Base-by-base conservation (phyloP, 129 eudicot genomes). In the Centella asiatica region DNA sequence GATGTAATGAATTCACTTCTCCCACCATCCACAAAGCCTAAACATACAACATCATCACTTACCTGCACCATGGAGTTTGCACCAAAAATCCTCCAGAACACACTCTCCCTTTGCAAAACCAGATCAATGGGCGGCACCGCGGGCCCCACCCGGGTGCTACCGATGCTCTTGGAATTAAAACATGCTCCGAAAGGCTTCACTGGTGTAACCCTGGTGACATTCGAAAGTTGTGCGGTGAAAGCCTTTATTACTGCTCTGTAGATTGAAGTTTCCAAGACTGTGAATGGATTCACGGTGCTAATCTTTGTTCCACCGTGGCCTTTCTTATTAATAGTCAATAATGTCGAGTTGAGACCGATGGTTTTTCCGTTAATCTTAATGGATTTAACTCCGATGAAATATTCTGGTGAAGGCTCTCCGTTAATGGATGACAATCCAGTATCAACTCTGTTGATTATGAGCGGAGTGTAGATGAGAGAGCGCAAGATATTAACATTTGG, bases 271-370 rank as follows among this genome's bases (percentile, higher is more conserved):
- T 77, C 68, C 64, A 81, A 31, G 2, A 73, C 69, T 0, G 86
- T 76, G 72, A 73, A 69, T 1, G 80, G 86, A 26, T 57, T 37
- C 12, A 60, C 62, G 0, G 83, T 76, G 50, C 82, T 76, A 22
- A 81, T 60, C 19, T 59, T 71, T 0, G 86, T 77, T 49, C 86
- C 86, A 37, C 82, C 80, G 5, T 58, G 4, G 28, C 81, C 82
- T 29, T 71, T 48, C 0, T 28, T 34, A 29, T 74, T 50, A 4
- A 77, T 69, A 0, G 77, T 68, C 62, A 81, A 37, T 58, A 77
- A 70, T 22, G 80, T n/a, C 25, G 58, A 29, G 47, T 73, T 62
- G 5, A 76, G 11, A 2, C 48, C n/a, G 0, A 80, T 78, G 26
- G 17, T 2, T 22, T 75, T 40, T 8, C 33, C 60, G n/a, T 68